Evolutionary conservation across 2,329 filamentous ascomycete genomes (phyloP).

Genomic region (Colletotrichum australisinense): DNA sequence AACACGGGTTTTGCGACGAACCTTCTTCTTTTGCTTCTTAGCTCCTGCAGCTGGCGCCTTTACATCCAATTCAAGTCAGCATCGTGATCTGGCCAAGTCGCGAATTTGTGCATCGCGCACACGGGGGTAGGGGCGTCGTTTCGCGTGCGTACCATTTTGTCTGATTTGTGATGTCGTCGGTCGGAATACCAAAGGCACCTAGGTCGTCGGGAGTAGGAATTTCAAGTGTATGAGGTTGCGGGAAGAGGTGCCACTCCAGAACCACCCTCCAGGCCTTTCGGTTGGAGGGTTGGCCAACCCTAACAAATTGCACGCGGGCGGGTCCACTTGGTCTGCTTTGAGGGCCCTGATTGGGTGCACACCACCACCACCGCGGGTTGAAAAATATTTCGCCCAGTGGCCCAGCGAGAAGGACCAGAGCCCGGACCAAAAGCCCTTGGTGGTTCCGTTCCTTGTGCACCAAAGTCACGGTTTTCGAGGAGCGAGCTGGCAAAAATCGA

Average conservation of each 20-base stretch:
- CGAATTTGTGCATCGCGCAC: not conserved
- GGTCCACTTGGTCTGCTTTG: constrained; percentile 43
- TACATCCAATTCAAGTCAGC: constrained; percentile 24
- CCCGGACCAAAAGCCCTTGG: constrained; percentile 5
- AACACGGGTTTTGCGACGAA: constrained; percentile 20
- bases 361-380: constrained; percentile 41
- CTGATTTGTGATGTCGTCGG: constrained; percentile 36
- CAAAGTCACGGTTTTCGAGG: not conserved
- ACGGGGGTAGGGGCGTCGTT: not conserved
- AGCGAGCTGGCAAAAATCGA: constrained; percentile 30
- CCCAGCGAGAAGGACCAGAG: constrained; percentile 8
- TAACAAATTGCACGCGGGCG: constrained; percentile 37
- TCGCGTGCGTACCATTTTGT: constrained; percentile 35
- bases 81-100: not conserved
- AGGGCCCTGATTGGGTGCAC: constrained; percentile 50
- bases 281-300: constrained; percentile 53
- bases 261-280: constrained; percentile 30
- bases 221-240: constrained; percentile 26
- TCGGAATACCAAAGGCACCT: constrained; percentile 32
- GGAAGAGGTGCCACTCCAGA: constrained; percentile 29
- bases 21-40: constrained; percentile 64
- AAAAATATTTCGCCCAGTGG: constrained; percentile 46
- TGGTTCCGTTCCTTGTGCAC: constrained; percentile 6
- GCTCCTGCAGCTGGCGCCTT: constrained; percentile 58
- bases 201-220: constrained; percentile 28